Conservation (phyloP, 345 rosid genomes). For the Durio zibethinus region DNA sequence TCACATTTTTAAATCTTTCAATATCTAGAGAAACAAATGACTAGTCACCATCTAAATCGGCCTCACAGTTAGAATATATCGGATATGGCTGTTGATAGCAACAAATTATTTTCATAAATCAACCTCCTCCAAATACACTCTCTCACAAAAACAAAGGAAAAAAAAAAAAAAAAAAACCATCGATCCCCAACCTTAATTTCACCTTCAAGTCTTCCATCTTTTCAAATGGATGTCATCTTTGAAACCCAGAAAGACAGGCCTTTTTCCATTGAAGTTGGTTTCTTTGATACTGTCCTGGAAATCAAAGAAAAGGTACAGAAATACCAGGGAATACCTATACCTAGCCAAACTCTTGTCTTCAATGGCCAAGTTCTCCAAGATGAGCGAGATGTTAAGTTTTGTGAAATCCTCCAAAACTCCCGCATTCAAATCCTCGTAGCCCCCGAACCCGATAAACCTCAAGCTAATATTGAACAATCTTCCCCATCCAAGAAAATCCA, state of each 20-base stretch:
- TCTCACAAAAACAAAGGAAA: neutral
- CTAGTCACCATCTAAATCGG: neutral
- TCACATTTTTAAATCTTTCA: neutral
- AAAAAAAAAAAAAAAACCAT: neutral
- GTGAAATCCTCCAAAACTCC: conserved; percentile 58
- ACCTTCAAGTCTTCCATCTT: neutral
- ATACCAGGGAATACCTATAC: conserved; percentile 53
- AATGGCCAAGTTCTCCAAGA: conserved; percentile 63
- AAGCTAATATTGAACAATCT: conserved; percentile 29
- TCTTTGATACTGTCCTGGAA: conserved; percentile 63
- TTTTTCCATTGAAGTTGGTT: conserved; percentile 77
- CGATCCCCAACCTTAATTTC: neutral
- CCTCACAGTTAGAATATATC: neutral
- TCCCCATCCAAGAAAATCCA: conserved; percentile 29
- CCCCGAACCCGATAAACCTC: conserved; percentile 19
- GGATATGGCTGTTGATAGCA: conserved; percentile 1
- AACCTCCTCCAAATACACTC: neutral
- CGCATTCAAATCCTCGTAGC: conserved; percentile 51
- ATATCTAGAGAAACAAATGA: neutral
- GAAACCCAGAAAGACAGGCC: conserved; percentile 47
- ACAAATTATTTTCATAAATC: neutral
- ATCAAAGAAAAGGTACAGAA: conserved; percentile 75
- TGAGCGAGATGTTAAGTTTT: conserved; percentile 49
- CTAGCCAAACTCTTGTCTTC: conserved; percentile 59
- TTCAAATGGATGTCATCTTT: conserved; percentile 44